Evolutionary conservation across 257 asterid genomes (phyloP).

Genomic region (Nicotiana tabacum): DNA sequence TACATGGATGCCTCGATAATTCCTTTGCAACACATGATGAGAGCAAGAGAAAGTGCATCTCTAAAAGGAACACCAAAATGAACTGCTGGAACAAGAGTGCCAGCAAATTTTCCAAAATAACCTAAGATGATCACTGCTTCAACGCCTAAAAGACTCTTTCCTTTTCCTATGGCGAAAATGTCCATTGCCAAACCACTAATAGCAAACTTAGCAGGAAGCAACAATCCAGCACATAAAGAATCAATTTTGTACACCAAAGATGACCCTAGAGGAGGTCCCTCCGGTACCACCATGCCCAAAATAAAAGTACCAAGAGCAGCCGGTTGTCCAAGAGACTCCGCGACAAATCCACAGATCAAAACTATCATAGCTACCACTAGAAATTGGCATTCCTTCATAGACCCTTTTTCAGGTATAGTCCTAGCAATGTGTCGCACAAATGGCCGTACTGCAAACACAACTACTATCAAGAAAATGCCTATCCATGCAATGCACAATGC

Average conservation of each 20-base stretch:
- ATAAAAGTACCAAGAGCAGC: constrained; percentile 43
- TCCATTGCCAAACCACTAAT: constrained; percentile 37
- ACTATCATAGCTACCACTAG: constrained; percentile 22
- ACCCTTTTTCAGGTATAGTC: constrained; percentile 34
- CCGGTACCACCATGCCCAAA: constrained; percentile 37
- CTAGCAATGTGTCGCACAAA: constrained; percentile 16
- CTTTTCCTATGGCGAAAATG: constrained; percentile 14
- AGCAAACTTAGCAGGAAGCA: constrained; percentile 56
- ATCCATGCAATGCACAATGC: constrained; percentile 8
- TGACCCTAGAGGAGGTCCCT: constrained; percentile 50
- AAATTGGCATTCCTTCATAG: constrained; percentile 44
- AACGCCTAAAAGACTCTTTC: neutral
- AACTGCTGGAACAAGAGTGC: constrained; percentile 36
- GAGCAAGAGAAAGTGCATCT: constrained; percentile 49
- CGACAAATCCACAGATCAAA: constrained; percentile 26
- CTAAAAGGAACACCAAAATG: constrained; percentile 22
- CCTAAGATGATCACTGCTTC: constrained; percentile 26
- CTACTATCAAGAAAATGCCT: neutral
- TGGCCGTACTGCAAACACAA: constrained; percentile 28
- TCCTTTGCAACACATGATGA: constrained; percentile 60
- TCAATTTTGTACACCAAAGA: constrained; percentile 31
- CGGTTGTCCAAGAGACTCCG: constrained; percentile 48
- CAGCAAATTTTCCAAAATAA: constrained; percentile 36
- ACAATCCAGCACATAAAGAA: constrained; percentile 26
- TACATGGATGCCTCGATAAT: constrained; percentile 41